phyloP scores from a whole-genome alignment of 2,329 filamentous ascomycete genomes.

The Trichoderma brevicompactum region DNA sequence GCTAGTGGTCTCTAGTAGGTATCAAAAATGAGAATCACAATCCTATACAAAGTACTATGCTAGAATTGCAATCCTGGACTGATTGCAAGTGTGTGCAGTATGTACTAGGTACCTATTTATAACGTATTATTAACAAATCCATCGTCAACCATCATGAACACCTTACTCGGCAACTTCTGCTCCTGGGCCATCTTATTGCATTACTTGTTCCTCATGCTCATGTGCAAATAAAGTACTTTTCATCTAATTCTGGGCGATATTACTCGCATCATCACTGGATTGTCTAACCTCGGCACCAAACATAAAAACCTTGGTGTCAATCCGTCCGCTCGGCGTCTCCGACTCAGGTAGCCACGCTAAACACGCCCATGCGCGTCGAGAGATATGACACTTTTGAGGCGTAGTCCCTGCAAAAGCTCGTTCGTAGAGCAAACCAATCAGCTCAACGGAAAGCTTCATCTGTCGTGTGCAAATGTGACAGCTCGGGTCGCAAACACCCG shows the following conservation, averaged over 20 bases:
- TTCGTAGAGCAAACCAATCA: background rate
- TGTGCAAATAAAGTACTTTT: background rate
- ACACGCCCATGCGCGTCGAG: background rate
- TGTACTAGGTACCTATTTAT: too few relatives aligned
- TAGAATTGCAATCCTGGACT: too few relatives aligned
- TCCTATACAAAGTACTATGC: too few relatives aligned
- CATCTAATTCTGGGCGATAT: too few relatives aligned
- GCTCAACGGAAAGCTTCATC: background rate
- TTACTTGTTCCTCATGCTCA: too few relatives aligned
- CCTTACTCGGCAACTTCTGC: too few relatives aligned
- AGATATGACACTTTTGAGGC: slow-evolving; percentile 1
- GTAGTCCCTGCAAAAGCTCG: background rate
- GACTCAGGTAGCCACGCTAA: slow-evolving; percentile 12
- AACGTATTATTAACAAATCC: too few relatives aligned
- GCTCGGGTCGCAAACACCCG: background rate
- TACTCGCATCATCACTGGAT: background rate
- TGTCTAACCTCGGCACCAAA: background rate
- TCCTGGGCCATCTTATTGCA: too few relatives aligned
- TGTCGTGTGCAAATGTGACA: background rate
- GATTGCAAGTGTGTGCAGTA: too few relatives aligned
- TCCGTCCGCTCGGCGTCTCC: slow-evolving; percentile 4
- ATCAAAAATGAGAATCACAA: too few relatives aligned
- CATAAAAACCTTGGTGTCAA: background rate
- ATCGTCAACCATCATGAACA: too few relatives aligned
- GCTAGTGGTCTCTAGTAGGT: too few relatives aligned